Conservation (phyloP, 1,284 basidiomycete genomes). For the Cutaneotrichosporon curvatum region DNA sequence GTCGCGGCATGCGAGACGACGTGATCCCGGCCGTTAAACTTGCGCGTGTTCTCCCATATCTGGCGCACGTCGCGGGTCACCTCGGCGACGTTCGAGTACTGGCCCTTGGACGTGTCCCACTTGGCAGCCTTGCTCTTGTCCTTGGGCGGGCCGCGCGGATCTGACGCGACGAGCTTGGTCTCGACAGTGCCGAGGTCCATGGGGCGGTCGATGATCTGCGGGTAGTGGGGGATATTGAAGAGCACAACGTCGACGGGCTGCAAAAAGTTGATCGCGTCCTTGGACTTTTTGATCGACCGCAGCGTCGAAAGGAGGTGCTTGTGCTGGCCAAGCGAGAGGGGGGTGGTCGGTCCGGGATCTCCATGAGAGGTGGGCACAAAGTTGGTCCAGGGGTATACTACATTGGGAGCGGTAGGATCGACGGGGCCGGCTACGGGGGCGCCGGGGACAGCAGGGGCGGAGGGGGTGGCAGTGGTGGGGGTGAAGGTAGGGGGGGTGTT, state of each 20-base stretch:
- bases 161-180: slow-evolving; percentile 70
- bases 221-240: slow-evolving; percentile 87
- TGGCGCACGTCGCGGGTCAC: slow-evolving; percentile 74
- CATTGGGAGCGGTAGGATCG: slow-evolving; percentile 4
- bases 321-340: slow-evolving; percentile 56
- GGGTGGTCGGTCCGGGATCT: slow-evolving; percentile 34
- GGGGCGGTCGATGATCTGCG: slow-evolving; percentile 74
- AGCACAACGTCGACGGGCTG: slow-evolving; percentile 85
- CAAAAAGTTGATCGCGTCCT: slow-evolving; percentile 71
- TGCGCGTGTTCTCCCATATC: slow-evolving; percentile 80
- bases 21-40: slow-evolving; percentile 91
- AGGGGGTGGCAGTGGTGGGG: slow-evolving; percentile 1
- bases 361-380: slow-evolving; percentile 34
- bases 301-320: slow-evolving; percentile 74
- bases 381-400: slow-evolving; percentile 20
- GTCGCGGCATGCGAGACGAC: slow-evolving; percentile 70
- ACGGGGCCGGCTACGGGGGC: slow-evolving; percentile 1
- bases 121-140: slow-evolving; percentile 54
- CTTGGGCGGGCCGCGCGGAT: slow-evolving; percentile 51
- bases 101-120: slow-evolving; percentile 54
- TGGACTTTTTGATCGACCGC: slow-evolving; percentile 72
- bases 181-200: slow-evolving; percentile 97
- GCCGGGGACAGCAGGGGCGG: slow-evolving; percentile 3
- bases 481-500: neutral
- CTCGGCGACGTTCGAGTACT: slow-evolving; percentile 66